phyloP scores from a whole-genome alignment of 2,329 filamentous ascomycete species.

The Phialophora expanda region DNA sequence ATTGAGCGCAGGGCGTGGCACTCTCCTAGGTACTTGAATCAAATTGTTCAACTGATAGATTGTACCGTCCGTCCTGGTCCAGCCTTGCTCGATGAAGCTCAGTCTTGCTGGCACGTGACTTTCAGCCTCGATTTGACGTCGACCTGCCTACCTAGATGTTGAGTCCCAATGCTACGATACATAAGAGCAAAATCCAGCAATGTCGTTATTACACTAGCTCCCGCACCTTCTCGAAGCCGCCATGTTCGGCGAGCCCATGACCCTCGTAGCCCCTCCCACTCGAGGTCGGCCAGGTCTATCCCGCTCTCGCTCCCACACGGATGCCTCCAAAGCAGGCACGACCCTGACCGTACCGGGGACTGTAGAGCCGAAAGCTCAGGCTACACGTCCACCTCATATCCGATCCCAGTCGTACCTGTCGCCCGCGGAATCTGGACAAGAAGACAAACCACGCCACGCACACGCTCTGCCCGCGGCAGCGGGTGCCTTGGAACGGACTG shows the following conservation, averaged over 20 bases:
- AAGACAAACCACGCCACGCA: conserved; percentile 25
- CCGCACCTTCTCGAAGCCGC: not conserved
- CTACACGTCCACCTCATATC: conserved; percentile 22
- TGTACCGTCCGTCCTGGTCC: not conserved
- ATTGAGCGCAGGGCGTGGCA: not conserved
- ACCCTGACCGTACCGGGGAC: conserved; percentile 9
- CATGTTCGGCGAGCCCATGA: conserved; percentile 13
- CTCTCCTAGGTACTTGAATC: conserved; percentile 2
- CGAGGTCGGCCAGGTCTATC: conserved; percentile 16
- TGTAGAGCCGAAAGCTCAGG: conserved; percentile 5
- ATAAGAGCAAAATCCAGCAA: not conserved
- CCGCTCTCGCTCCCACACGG: conserved; percentile 27
- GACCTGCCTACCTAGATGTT: not conserved
- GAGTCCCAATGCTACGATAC: not conserved
- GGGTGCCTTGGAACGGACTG: conserved; percentile 27
- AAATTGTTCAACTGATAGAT: not conserved
- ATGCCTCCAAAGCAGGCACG: conserved; percentile 8
- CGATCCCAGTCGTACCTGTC: conserved; percentile 29
- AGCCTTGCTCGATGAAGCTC: not conserved
- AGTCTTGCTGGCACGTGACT: not conserved
- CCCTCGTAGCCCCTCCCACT: conserved; percentile 4
- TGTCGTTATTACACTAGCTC: not conserved
- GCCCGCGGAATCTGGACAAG: conserved; percentile 26
- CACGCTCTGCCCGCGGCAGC: conserved; percentile 17
- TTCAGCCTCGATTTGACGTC: not conserved